Percentiles rank a stretch among this genome's conserved stretches.
phyloP scores from a whole-genome alignment of 2,329 filamentous ascomycete genomes.

The Fonsecaea monophora region DNA sequence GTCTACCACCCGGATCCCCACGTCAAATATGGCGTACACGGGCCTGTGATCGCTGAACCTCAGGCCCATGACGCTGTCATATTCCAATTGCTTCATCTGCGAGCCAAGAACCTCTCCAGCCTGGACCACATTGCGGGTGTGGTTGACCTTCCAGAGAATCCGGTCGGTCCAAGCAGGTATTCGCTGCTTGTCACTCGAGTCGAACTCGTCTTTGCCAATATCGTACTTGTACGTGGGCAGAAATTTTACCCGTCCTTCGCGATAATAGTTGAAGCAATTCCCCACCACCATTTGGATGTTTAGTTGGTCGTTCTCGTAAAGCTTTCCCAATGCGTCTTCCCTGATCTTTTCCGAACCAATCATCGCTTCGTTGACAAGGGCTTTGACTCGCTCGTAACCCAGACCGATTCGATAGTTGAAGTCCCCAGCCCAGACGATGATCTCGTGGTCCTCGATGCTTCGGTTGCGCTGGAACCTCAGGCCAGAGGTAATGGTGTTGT shows the following conservation, averaged over 20 bases:
- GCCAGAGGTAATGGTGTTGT: slow-evolving; percentile 84
- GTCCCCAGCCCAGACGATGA: slow-evolving; percentile 93
- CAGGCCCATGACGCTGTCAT: slow-evolving; percentile 81
- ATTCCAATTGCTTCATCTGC: slow-evolving; percentile 81
- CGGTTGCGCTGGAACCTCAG: slow-evolving; percentile 89
- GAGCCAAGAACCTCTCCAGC: slow-evolving; percentile 57
- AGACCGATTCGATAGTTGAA: slow-evolving; percentile 98
- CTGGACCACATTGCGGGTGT: slow-evolving; percentile 30
- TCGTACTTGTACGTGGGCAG: slow-evolving; percentile 96
- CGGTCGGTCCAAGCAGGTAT: slow-evolving; percentile 98
- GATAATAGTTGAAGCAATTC: slow-evolving; percentile 87
- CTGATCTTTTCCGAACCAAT: slow-evolving; percentile 86
- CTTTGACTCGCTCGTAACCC: slow-evolving; percentile 75
- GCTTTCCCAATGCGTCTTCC: slow-evolving; percentile 42
- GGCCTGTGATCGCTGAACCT: slow-evolving; percentile 95
- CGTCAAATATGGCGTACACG: slow-evolving; percentile 88
- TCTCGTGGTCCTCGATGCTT: slow-evolving; percentile 88
- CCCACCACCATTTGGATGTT: slow-evolving; percentile 97
- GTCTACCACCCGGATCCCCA: slow-evolving; percentile 79
- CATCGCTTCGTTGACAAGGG: slow-evolving; percentile 74
- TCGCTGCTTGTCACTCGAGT: slow-evolving; percentile 88
- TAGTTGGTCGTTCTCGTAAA: slow-evolving; percentile 61
- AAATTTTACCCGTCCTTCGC: slow-evolving; percentile 86
- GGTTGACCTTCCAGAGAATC: slow-evolving; percentile 72
- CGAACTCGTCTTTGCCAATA: slow-evolving; percentile 84